Conservation (phyloP, 257 asterid genomes). For the Nicotiana noctiflora region DNA sequence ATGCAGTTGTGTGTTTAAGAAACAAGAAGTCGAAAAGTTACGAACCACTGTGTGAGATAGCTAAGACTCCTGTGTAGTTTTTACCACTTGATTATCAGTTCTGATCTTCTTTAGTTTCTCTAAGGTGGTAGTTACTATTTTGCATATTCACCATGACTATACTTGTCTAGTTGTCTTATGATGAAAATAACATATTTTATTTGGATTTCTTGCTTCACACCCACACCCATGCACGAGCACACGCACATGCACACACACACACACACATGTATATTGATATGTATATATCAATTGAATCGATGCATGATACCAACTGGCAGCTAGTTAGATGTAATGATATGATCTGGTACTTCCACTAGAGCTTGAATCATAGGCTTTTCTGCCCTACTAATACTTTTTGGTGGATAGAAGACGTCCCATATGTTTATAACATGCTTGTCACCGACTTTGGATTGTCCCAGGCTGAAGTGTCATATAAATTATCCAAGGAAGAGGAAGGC, state of each 20-base stretch:
- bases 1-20: background rate
- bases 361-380: background rate
- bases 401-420: background rate
- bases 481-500: slow-evolving; percentile 37
- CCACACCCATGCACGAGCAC: background rate
- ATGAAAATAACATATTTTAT: background rate
- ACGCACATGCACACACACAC: background rate
- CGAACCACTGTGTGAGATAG: background rate
- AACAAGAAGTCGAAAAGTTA: background rate
- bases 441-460: slow-evolving; percentile 24
- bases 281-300: background rate
- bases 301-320: background rate
- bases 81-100: background rate
- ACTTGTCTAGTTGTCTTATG: background rate
- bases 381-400: background rate
- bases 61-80: background rate
- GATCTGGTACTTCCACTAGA: background rate
- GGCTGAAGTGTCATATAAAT: slow-evolving; percentile 55
- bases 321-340: background rate
- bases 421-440: slow-evolving; percentile 6
- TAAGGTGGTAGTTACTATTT: background rate
- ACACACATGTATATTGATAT: background rate
- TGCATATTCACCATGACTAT: background rate
- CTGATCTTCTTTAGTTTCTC: background rate
- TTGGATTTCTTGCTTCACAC: background rate